Evolutionary conservation across 1,284 basidiomycete species (phyloP), one percentile per base, ranked within the genome.

Genomic region (Cryptococcus jaspeensis): DNA sequence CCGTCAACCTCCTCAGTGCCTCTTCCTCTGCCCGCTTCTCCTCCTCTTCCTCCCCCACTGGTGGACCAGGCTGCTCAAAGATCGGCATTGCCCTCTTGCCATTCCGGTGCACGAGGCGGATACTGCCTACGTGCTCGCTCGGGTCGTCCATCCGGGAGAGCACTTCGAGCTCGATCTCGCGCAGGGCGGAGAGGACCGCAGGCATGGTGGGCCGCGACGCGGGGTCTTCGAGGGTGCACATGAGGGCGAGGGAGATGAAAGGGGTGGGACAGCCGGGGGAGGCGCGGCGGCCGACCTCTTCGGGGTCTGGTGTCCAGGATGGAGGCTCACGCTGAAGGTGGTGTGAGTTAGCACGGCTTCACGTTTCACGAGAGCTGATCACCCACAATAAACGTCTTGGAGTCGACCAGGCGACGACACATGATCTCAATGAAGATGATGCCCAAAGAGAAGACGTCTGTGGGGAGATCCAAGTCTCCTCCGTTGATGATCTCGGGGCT

Each of bases 381-480:
- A 60, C 70, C 59, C 41, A 76, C 77, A 20, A 87, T 88, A 79
- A 93, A 94, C 46, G 86, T 84, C 54, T 82, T 77, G 58, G 71
- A 75, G 63, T 93, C 91, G 0, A 93, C 92, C 20, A 97, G 82
- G 56, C 82, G 85, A n/a, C 93, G 83, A 0, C 89, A 84, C 1
- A 87, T 82, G 64, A 99, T 90, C 79, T 99, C 95, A 70, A 90
- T 89, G 67, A 96, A 88, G 66, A 99, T 95, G 72, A 99, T 86
- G 0, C 94, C 60, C 20, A 97, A 84, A 6, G 92, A 94, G 76
- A 91, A 97, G 20, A 97, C 86, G 72, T 99, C 95, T 7, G 94
- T 95, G 2, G 91, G 87, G 7, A 98, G 84, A 71, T 91, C 89
- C 68, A 98, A 97, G 67, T 92, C 89, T 53, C 89, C 84, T 18